phyloP scores from a whole-genome alignment of 768 basidiomycete genomes.

The Tricholoma saponaceum region DNA sequence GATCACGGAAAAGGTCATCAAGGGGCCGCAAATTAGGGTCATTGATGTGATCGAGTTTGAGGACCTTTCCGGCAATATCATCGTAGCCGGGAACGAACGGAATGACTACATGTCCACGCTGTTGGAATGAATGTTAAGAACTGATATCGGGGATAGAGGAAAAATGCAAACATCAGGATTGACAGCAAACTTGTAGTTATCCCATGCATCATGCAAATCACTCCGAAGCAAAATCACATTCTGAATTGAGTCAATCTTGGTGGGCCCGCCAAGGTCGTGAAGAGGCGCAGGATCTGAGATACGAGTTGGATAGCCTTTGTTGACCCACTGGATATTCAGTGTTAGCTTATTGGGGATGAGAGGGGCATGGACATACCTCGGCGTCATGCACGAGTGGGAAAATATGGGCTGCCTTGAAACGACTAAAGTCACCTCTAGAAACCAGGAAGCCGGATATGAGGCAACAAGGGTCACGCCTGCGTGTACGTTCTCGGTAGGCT shows the following conservation, averaged over 20 bases:
- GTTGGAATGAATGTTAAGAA: background rate
- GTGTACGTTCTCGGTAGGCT: slow-evolving; percentile 8
- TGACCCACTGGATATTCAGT: slow-evolving; percentile 14
- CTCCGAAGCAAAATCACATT: slow-evolving; percentile 22
- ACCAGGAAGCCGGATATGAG: slow-evolving; percentile 12
- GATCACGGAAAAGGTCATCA: slow-evolving; percentile 26
- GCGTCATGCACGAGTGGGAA: slow-evolving; percentile 21
- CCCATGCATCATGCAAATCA: slow-evolving; percentile 22
- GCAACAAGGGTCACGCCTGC: slow-evolving; percentile 12
- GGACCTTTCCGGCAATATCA: background rate
- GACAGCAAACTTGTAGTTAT: slow-evolving; percentile 21
- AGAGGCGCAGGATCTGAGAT: slow-evolving; percentile 15
- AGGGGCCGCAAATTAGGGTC: slow-evolving; percentile 25
- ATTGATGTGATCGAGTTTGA: slow-evolving; percentile 23
- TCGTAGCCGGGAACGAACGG: background rate
- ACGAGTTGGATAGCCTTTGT: slow-evolving; percentile 13
- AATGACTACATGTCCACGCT: background rate
- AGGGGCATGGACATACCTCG: slow-evolving; percentile 16
- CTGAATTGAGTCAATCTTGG: slow-evolving; percentile 21
- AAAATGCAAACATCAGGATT: slow-evolving; percentile 20
- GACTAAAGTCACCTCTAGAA: slow-evolving; percentile 6
- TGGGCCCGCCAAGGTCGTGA: slow-evolving; percentile 8
- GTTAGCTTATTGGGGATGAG: slow-evolving; percentile 1
- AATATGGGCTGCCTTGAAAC: slow-evolving; percentile 17
- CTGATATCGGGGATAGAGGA: background rate